These are phyloP conservation scores for Daldinia loculata DNA, from an alignment of 495 filamentous ascomycete species.

Conservation along the genomic window DNA sequence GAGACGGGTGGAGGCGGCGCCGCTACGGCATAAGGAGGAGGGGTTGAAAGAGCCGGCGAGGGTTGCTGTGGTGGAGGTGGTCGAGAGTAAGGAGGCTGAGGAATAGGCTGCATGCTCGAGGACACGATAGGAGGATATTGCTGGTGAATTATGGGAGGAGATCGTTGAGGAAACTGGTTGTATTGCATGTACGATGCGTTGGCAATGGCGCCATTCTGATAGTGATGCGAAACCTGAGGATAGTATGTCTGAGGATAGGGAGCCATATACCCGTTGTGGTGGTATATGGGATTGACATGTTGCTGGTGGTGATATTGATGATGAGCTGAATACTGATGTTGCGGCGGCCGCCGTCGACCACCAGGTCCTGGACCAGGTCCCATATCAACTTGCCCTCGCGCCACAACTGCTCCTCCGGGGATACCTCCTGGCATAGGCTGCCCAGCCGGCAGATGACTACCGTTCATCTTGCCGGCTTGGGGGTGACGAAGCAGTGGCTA, in stretches of 20 bases:
- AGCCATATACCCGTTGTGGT: constrained; percentile 50
- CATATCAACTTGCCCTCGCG: constrained; percentile 50
- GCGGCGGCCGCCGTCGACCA: constrained; percentile 36
- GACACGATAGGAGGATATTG: constrained; percentile 55
- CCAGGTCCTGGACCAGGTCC: constrained; percentile 44
- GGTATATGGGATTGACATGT: constrained; percentile 46
- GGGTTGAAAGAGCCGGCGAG: constrained; percentile 54
- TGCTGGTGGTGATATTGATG: constrained; percentile 47
- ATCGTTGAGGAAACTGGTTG: constrained; percentile 45
- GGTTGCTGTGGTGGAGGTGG: constrained; percentile 46
- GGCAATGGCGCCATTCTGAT: constrained; percentile 51
- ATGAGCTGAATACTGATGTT: constrained; percentile 49
- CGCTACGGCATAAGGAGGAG: constrained; percentile 51
- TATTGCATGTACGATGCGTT: constrained; percentile 52
- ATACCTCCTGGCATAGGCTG: constrained; percentile 59
- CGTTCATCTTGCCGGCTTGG: constrained; percentile 70
- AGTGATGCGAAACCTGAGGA: constrained; percentile 53
- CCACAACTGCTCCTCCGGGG: constrained; percentile 33
- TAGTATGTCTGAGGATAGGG: constrained; percentile 51
- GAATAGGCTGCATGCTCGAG: constrained; percentile 44
- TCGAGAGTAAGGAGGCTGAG: constrained; percentile 49
- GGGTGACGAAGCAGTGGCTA: constrained; percentile 56
- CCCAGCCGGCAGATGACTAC: constrained; percentile 71
- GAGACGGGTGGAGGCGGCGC: constrained; percentile 48
- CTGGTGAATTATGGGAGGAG: constrained; percentile 53